Percentiles rank a stretch among this genome's conserved stretches.
Evolutionary conservation across 768 basidiomycete species (phyloP).

Genomic region (Arthromyces matolae): DNA sequence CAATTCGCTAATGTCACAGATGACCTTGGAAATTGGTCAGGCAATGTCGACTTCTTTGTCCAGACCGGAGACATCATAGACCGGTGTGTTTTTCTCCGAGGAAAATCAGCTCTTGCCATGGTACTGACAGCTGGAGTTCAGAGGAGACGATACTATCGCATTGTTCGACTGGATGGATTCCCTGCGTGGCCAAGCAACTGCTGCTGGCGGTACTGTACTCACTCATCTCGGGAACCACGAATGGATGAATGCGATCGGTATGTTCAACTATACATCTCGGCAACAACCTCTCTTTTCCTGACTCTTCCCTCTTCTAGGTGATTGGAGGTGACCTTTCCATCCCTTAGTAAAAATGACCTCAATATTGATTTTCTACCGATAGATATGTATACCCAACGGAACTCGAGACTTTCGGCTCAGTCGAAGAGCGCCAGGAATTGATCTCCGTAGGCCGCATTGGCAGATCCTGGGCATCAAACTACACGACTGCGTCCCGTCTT

Average conservation of each 20-base stretch:
- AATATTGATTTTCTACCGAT: not conserved
- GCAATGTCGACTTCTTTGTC: slow-evolving; percentile 79
- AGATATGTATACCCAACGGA: slow-evolving; percentile 86
- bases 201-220: slow-evolving; percentile 67
- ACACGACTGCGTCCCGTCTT: slow-evolving; percentile 75
- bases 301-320: slow-evolving; percentile 44
- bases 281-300: not conserved
- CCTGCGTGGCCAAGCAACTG: slow-evolving; percentile 70
- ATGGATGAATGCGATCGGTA: slow-evolving; percentile 88
- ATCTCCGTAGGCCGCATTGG: slow-evolving; percentile 77
- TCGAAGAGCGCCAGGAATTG: slow-evolving; percentile 67
- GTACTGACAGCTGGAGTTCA: not conserved
- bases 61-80: slow-evolving; percentile 98
- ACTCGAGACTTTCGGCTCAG: slow-evolving; percentile 75
- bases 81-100: slow-evolving; percentile 43
- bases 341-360: not conserved
- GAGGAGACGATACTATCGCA: slow-evolving; percentile 87
- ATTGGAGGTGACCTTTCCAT: slow-evolving; percentile 64
- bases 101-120: not conserved
- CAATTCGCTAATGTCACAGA: slow-evolving; percentile 78
- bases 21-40: slow-evolving; percentile 73
- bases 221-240: slow-evolving; percentile 93
- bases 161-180: slow-evolving; percentile 84
- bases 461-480: slow-evolving; percentile 80
- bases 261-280: slow-evolving; percentile 11